Base-by-base conservation (phyloP, 208 protist species). In the Acanthamoeba royreba region DNA sequence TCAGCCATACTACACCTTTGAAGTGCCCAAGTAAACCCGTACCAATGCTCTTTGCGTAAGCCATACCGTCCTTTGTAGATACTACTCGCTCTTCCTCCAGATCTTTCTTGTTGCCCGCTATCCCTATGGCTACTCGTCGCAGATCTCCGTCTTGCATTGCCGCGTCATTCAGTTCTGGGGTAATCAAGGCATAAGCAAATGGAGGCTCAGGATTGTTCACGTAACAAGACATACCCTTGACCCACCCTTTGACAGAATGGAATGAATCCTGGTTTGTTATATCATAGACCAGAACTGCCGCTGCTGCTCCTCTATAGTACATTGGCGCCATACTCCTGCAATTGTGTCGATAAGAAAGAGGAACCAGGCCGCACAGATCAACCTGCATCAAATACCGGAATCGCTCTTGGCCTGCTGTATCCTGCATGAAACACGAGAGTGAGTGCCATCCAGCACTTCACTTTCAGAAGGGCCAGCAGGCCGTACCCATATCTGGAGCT, bases 301-400 rank as follows among this genome's bases (percentile, higher is more conserved):
- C 95, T 17, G 87, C 92, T 31, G 96, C 94, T 43, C 93, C 95
- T 46, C 93, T 93, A 93, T 97, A 97, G 74, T 97, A 97, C 87
- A 97, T 96, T 11, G 96, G 96, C 31, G 96, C 94, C 61, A 97
- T 92, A 52, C 83, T 90, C 49, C 83, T 90, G 15, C 42, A 52
- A 47, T 28, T 5, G 7, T 4, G 5, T 47, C 22, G 25, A 49
- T 17, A n/a, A n/a, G 0, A 22, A 45, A 33, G 8, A 0, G 22
- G 1, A 19, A 47, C 42, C 43, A 52, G 58, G 58, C 28, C 28
- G 52, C 25, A 52, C 2, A 40, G 69, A 22, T 15, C 69, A 7
- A 43, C 40, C 40, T 19, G 0, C 1, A 83, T 8, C 5, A 33
- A 58, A 55, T 35, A 69, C 83, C 83, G 58, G 83, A 90, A 90